phyloP scores from a whole-genome alignment of 345 rosid genomes.

The Carallia pectinifolia region DNA sequence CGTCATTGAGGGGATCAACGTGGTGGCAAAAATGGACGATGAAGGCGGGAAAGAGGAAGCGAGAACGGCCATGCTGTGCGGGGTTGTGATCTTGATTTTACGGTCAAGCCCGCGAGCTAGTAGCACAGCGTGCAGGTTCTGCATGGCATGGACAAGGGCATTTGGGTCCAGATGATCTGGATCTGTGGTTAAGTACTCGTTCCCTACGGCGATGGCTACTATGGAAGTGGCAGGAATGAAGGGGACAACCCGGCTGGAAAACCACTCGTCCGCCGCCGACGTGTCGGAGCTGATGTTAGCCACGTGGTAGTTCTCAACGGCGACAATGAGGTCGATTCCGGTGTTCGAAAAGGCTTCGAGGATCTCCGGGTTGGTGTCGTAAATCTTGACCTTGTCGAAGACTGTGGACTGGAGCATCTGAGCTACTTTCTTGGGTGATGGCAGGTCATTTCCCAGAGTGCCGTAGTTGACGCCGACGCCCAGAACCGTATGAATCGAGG shows the following conservation, averaged over 20 bases:
- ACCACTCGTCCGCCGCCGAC: conserved; percentile 54
- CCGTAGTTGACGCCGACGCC: conserved; percentile 64
- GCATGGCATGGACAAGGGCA: conserved; percentile 51
- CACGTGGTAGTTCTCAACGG: conserved; percentile 53
- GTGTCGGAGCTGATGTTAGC: conserved; percentile 41
- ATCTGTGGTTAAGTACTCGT: conserved; percentile 52
- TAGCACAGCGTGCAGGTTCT: conserved; percentile 49
- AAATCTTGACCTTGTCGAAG: conserved; percentile 63
- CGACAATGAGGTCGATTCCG: conserved; percentile 57
- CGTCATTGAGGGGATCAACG: conserved; percentile 49
- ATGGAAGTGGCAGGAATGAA: conserved; percentile 61
- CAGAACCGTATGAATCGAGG: conserved; percentile 8
- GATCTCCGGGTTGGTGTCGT: conserved; percentile 62
- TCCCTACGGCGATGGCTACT: conserved; percentile 52
- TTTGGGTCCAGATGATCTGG: conserved; percentile 41
- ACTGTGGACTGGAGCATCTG: conserved; percentile 65
- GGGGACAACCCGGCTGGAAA: conserved; percentile 46
- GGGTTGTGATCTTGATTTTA: conserved; percentile 62
- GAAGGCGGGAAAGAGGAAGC: conserved; percentile 66
- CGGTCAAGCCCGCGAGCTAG: conserved; percentile 52
- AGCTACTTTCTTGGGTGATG: conserved; percentile 58
- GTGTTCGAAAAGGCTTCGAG: conserved; percentile 64
- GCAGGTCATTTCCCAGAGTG: conserved; percentile 65
- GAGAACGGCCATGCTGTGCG: conserved; percentile 63
- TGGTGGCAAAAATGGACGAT: conserved; percentile 45